Evolutionary conservation across 306 rosid genomes (phyloP).

Genomic region (Biancaea sappan): DNA sequence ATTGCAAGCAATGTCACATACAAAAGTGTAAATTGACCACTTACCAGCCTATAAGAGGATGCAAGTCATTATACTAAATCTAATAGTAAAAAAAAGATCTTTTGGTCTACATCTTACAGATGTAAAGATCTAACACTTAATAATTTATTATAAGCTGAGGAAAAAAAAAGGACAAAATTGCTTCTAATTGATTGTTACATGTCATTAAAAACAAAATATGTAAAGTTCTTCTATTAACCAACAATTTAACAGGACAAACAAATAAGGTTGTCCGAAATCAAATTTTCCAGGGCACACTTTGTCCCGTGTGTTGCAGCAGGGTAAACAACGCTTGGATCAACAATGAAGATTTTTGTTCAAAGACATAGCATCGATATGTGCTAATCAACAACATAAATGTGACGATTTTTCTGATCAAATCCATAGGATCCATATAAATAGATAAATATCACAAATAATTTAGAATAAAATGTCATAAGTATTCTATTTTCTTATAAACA

Average conservation of each 20-base stretch:
- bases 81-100: slow-evolving; percentile 4
- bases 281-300: neutral
- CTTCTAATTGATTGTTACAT: neutral
- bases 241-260: neutral
- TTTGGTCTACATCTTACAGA: slow-evolving; percentile 8
- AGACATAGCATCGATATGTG: neutral
- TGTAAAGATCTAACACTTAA: neutral
- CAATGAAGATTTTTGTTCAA: neutral
- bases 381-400: neutral
- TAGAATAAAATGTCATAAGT: too few species aligned
- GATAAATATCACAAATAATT: too few species aligned
- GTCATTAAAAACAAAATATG: neutral
- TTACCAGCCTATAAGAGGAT: neutral
- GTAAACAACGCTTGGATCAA: neutral
- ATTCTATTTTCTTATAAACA: too few species aligned
- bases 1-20: slow-evolving; percentile 20
- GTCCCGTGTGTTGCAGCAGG: neutral
- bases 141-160: neutral
- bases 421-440: neutral
- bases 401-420: neutral
- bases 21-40: neutral
- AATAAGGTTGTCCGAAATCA: neutral
- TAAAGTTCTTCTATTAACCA: neutral
- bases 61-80: neutral
- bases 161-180: neutral